Evolutionary conservation across 768 basidiomycete genomes (phyloP), one percentile per base, ranked within the genome.

Genomic region (Calocera viscosa): DNA sequence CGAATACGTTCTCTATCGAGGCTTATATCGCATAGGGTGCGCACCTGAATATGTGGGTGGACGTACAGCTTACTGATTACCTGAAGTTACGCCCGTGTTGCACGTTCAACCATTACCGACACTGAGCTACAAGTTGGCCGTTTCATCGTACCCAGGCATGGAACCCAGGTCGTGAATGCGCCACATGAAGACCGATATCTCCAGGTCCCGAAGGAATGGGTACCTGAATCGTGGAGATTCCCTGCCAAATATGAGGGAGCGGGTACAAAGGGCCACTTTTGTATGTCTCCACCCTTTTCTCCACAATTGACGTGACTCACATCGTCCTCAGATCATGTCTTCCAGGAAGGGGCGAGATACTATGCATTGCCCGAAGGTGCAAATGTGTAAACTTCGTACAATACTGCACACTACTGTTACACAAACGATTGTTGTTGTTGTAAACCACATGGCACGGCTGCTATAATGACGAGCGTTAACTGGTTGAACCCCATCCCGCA

Each of bases 41-140:
- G 30, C 17, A 8, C 19, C 5, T 47, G 53, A 7, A 60, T 26
- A 16, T 60, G 14, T 10, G 30, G 10, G 26, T 24, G 49, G 24
- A 2, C 30, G 10, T 26, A 11, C 11, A 5, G 53, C 16, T 8
- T 10, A 22, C 10, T 60, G 30, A 60, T 3, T 60, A 28, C 8
- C 16, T 30, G 26, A 19, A 76, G 66, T 7, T 94, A 91, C 73
- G 91, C 88, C 0, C 83, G 92, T 19, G 75, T 95, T 19, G 90
- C 91, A 12, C 83, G 90, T 22, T 86, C 90, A 26, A 85, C 85
- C 35, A 88, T 95, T 69, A 93, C 90, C 28, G 93, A 95, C 72
- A 94, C 93, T 0, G 91, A 94, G 72, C 80, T 93, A 64, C 93
- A 93, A 76, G 84, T 94, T 39, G 91, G 86, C 12, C 90, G 90